Base-by-base conservation (phyloP, 179 eudicot genomes). In the Vitellaria paradoxa region DNA sequence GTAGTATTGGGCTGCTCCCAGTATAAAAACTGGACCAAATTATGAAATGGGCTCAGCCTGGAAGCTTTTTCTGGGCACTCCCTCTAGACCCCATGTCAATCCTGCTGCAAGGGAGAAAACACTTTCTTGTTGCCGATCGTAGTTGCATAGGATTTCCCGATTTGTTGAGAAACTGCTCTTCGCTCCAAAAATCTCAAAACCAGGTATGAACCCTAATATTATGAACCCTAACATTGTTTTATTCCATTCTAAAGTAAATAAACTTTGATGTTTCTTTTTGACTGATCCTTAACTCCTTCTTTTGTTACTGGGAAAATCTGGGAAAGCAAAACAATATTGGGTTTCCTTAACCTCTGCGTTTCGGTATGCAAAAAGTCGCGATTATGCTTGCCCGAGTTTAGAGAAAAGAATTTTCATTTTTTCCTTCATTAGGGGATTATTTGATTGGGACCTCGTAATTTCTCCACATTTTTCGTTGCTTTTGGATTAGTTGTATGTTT, bases 231-330 rank as follows among this genome's bases (percentile, higher is more conserved):
- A 37, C 18, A 6, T 9, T 17, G 24, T 53, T 13, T 21, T 60
- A 60, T 24, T 50, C 7, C 9, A 7, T 23, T 37, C 12, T 1
- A 1, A 14, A 11, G 14, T 69, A 21, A 10, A 20, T 49, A 20
- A 68, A 10, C 26, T 50, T 30, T 68, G 53, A 45, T 30, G 37
- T 30, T 8, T 21, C 12, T 7, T 21, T 6, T 23, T 13, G 13
- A 15, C 53, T 53, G 8, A 72, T n/a, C 49, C 75, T 11, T 72
- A 18, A 30, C 26, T 55, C n/a, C 55, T 40, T 37, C 65, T 37
- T 72, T 37, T 17, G 46, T 56, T 72, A 65, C 65, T 40, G 52
- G 65, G 65, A 73, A 73, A 40, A 40, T 37, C n/a, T 59, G 63
- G 14, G 52, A 20, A 40, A 57, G 14, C 52, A 30, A 61, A 10